Percentiles rank a stretch among this genome's conserved stretches.
These are phyloP conservation scores for Zymoseptoria passerinii DNA, from an alignment of 2,329 filamentous ascomycete species.

Conservation along the genomic window DNA sequence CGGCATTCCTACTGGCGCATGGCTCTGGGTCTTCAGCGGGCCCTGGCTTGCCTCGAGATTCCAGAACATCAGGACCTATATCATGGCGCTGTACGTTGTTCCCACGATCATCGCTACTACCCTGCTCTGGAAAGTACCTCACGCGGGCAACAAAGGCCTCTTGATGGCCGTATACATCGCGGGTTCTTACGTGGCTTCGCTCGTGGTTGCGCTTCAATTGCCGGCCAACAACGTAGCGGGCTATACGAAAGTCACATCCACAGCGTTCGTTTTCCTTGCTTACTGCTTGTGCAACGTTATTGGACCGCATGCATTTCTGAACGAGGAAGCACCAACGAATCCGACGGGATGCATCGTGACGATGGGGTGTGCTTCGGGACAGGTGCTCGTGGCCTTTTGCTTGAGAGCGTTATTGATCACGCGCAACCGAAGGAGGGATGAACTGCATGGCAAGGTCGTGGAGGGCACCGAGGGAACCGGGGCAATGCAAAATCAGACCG, in stretches of 20 bases:
- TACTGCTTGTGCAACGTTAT: constrained; percentile 41
- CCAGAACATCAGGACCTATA: constrained; percentile 43
- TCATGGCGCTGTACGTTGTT: constrained; percentile 46
- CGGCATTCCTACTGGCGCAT: constrained; percentile 48
- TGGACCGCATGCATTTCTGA: constrained; percentile 41
- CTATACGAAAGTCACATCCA: constrained; percentile 41
- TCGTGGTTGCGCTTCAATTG: constrained; percentile 48
- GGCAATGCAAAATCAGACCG: constrained; percentile 30
- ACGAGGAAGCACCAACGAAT: constrained; percentile 41
- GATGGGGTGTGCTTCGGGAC: constrained; percentile 39
- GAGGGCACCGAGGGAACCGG: constrained; percentile 16
- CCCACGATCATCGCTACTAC: constrained; percentile 44
- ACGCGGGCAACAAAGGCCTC: constrained; percentile 33
- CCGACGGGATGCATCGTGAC: constrained; percentile 46
- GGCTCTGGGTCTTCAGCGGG: constrained; percentile 47
- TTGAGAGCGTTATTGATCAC: constrained; percentile 31
- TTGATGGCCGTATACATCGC: constrained; percentile 47
- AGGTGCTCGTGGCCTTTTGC: constrained; percentile 33
- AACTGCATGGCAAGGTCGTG: constrained; percentile 12
- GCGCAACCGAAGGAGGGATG: constrained; percentile 35
- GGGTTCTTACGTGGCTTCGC: constrained; percentile 42
- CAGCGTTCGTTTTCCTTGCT: constrained; percentile 41
- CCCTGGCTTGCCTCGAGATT: constrained; percentile 46
- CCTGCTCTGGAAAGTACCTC: constrained; percentile 45
- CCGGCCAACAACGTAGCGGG: constrained; percentile 43